Evolutionary conservation across 352 stramenopile genomes (phyloP), one percentile per base, ranked within the genome.

Genomic region (Phytophthora tubulina): DNA sequence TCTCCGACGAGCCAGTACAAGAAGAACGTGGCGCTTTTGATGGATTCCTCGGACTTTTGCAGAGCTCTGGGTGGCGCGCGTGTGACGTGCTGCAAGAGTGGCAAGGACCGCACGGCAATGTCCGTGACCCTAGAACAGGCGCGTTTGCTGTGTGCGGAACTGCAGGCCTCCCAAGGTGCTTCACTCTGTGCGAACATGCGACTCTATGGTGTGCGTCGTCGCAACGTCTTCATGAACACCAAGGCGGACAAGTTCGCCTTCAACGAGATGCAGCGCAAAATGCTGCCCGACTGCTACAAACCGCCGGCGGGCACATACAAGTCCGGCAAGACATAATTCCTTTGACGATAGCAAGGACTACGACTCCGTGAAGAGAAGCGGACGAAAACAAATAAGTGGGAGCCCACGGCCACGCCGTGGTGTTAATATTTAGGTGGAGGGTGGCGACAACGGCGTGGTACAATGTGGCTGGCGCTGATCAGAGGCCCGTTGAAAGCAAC

Each of bases 61-160:
- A 76, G 89, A 51, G 78, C 83, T 49, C 74, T 99, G 6, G 93
- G 94, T n/a, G 96, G 91, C 35, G 94, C 93, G 0, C 92, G 93
- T 38, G 83, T 97, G n/a, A 97, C 97, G 14, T 99, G 98, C 82
- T 99, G 97, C 78, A 99, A 99, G 78, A 97, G 86, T 68, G 97
- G 96, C 14, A 99, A 99, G 74, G 97, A 99, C 79, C 91, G 97
- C 52, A 99, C 97, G 32, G 96, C 95, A 21, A 99, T 99, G 97
- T 97, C 97, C 48, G 90, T 99, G 31, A 99, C 96, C 32, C 88
- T 98, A 38, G 97, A 99, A 74, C 91, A 99, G 59, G 81, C 84
- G 15, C 81, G 87, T 32, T 74, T 94, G 30, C 81, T 85, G 52
- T 88, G 75, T 21, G 76, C 75, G 13, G 84, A 90, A 56, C 69